These are phyloP conservation scores for Albifimbria verrucaria DNA, from an alignment of 2,329 filamentous ascomycete genomes.

Conservation along the genomic window DNA sequence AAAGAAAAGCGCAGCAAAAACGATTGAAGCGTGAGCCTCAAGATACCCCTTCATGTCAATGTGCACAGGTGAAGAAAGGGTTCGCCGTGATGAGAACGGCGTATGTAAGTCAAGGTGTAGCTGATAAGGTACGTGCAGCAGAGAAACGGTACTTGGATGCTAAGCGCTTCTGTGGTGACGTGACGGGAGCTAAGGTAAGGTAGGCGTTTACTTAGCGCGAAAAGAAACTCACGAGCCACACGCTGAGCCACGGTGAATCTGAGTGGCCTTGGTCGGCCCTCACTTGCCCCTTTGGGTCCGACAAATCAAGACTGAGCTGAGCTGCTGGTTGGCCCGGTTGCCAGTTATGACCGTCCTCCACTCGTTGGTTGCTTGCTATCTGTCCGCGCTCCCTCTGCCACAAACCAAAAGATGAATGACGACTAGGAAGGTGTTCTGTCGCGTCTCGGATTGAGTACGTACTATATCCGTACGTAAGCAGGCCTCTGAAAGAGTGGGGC, in stretches of 20 bases:
- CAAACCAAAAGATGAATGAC: background rate
- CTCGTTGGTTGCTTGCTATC: background rate
- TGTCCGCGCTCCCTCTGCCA: background rate
- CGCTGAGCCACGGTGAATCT: background rate
- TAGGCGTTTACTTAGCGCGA: background rate
- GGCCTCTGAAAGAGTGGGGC: background rate
- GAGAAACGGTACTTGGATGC: background rate
- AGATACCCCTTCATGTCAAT: too few species aligned
- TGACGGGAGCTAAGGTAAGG: background rate
- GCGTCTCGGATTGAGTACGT: too few species aligned
- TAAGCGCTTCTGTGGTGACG: background rate
- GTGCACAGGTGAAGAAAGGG: too few species aligned
- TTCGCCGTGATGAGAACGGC: too few species aligned
- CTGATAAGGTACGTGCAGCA: background rate
- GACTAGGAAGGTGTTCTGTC: too few species aligned
- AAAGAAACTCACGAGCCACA: background rate
- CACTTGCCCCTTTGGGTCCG: background rate
- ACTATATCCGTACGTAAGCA: background rate
- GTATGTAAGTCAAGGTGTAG: background rate
- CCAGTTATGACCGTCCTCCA: background rate
- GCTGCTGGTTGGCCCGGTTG: background rate
- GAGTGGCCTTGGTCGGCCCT: background rate
- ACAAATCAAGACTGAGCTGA: background rate
- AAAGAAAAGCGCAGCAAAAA: too few species aligned
- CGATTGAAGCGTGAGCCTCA: too few species aligned